Conservation (phyloP, 1,284 basidiomycete genomes). For the Schizophyllum amplum region DNA sequence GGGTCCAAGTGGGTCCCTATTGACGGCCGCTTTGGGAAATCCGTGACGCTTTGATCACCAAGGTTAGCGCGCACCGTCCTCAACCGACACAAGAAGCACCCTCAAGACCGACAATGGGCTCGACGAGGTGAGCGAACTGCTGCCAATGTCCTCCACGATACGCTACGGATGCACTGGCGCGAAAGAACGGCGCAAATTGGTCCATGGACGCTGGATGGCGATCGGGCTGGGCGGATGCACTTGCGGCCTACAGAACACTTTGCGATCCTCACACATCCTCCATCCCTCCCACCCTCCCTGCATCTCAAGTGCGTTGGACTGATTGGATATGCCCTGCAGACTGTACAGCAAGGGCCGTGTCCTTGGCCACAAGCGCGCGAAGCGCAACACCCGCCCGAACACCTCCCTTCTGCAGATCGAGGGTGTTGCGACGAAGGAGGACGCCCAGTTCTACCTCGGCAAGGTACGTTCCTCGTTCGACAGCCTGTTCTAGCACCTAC, state of each 20-base stretch:
- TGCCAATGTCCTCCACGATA: not conserved
- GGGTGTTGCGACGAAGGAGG: constrained; percentile 90
- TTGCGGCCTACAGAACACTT: not conserved
- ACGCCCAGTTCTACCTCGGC: constrained; percentile 97
- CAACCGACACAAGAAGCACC: not conserved
- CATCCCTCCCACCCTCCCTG: not conserved
- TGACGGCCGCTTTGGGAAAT: not conserved
- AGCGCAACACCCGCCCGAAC: constrained; percentile 93
- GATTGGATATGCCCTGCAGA: constrained; percentile 35
- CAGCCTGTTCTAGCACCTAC: not conserved
- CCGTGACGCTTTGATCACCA: not conserved
- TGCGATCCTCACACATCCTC: not conserved
- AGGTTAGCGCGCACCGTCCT: not conserved
- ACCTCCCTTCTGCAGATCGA: constrained; percentile 96
- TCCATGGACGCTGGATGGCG: not conserved
- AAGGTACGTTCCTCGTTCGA: constrained; percentile 51
- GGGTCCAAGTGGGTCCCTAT: not conserved
- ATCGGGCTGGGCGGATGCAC: not conserved
- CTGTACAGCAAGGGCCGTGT: constrained; percentile 97
- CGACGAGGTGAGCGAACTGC: not conserved
- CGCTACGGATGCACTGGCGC: not conserved
- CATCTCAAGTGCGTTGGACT: not conserved
- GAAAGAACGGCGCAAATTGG: not conserved
- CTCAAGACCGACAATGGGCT: not conserved
- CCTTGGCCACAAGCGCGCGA: constrained; percentile 96